Evolutionary conservation across 768 basidiomycete genomes (phyloP), one percentile per base, ranked within the genome.

Genomic region (Gymnopilus dilepis): DNA sequence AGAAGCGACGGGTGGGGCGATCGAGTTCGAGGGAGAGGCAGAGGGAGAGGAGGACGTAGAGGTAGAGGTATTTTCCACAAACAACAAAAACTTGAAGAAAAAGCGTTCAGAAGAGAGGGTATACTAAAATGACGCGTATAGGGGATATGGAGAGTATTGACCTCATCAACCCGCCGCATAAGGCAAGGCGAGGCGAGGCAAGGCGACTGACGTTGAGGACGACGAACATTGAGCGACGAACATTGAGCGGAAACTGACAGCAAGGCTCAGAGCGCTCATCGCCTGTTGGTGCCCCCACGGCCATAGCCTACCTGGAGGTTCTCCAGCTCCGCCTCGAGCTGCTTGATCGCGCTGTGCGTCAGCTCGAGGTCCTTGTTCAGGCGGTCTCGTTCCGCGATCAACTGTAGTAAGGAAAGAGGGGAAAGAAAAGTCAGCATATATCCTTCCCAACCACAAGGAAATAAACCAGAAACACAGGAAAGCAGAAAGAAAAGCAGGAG

Each of bases 351-450:
- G 58, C 91, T 88, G 84, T 94, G 92, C 9, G 96, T 94, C 74
- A 86, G 77, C 80, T 98, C 97, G 73, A 99, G 84, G 72, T 99
- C 97, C 78, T 98, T 99, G 88, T 99, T 99, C 81, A 99, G 88
- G 55, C 97, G 88, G 76, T 99, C 97, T 68, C 97, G 88, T 78
- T 99, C 97, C 43, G 95, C 94, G 67, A 99, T 98, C 72, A 99
- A 92, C 94, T 97, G 70, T 12, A 63, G 57, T n/a, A n/a, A 45
- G 50, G 15, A 12, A 63, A 59, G 37, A 51, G n/a, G 31, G 31
- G 56, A 38, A 43, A 73, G 22, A 72, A 50, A 28, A 50, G 51
- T 55, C 40, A 65, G 58, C 19, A 26, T 28, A 34, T 12, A 34
- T 12, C 6, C 12, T 12, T 12, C 33, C 6, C 12, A 34, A 34